These are phyloP conservation scores for Paspalum notatum DNA, from an alignment of 176 grass and related monocot species.

Conservation along the genomic window DNA sequence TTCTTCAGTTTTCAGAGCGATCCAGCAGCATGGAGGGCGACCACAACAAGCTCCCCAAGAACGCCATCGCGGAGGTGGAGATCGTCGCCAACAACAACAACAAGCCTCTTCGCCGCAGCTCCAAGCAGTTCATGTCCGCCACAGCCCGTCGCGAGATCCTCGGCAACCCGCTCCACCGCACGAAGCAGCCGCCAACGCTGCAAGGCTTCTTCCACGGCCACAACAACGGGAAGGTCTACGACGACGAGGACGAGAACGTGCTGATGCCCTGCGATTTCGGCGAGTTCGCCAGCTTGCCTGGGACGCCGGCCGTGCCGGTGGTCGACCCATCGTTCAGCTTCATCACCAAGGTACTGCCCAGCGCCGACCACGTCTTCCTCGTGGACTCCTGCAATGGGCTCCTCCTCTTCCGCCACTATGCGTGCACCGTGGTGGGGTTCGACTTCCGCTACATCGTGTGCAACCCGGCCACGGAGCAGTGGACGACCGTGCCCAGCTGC, in stretches of 20 bases:
- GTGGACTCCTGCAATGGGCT: neutral
- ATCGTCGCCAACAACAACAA: neutral
- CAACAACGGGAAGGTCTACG: too few relatives aligned
- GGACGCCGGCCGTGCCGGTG: neutral
- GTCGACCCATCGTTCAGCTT: neutral
- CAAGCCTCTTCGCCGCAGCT: neutral
- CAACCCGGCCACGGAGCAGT: neutral
- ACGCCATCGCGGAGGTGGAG: neutral
- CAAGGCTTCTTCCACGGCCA: neutral
- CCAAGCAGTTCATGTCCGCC: neutral
- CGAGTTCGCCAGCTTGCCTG: neutral
- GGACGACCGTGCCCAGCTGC: neutral
- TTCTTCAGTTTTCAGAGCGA: too few relatives aligned
- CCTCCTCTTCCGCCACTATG: conserved; percentile 5
- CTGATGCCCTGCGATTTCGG: neutral
- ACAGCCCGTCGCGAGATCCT: neutral
- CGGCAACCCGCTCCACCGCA: neutral
- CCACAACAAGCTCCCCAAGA: too few relatives aligned
- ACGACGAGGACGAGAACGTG: neutral
- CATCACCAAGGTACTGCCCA: neutral
- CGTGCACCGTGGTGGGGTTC: too few relatives aligned
- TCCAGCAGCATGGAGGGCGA: neutral
- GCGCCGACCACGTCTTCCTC: neutral
- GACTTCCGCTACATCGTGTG: neutral
- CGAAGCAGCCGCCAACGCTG: neutral